Evolutionary conservation across 108 stramenopile species (phyloP).

Genomic region (Chaetoceros muelleri): DNA sequence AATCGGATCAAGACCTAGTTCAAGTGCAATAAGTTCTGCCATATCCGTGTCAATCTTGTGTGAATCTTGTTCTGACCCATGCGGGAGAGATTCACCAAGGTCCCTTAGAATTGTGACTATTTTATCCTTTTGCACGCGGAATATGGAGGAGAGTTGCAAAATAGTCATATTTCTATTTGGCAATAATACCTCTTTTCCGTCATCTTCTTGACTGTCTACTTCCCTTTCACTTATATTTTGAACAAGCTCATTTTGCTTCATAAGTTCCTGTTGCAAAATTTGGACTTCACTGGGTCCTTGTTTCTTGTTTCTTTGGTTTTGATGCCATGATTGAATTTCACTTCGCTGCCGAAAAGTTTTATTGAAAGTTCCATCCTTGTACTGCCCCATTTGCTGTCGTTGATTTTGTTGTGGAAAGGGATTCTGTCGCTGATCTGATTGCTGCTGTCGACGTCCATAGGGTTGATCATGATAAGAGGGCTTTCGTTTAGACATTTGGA

Average conservation of each 20-base stretch:
- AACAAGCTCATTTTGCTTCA: background rate
- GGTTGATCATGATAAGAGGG: background rate
- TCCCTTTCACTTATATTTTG: background rate
- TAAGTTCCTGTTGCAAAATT: background rate
- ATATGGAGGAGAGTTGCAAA: background rate
- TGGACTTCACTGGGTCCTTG: background rate
- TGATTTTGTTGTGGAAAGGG: no score
- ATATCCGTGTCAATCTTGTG: conserved; percentile 22
- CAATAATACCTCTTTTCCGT: background rate
- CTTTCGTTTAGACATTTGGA: background rate
- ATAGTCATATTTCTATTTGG: background rate
- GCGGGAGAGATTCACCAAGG: background rate
- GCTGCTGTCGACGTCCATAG: no score
- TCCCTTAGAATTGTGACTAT: background rate
- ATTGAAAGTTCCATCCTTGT: background rate
- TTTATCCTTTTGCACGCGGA: background rate
- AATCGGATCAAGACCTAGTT: conserved; percentile 24
- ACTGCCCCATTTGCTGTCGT: no score
- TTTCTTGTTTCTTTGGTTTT: background rate
- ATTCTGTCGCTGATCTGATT: background rate
- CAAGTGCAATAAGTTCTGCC: conserved; percentile 35
- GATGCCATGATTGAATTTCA: background rate
- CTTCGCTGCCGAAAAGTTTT: background rate
- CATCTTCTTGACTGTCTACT: background rate
- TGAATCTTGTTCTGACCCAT: background rate